These are phyloP conservation scores for Flaveria bidentis DNA, from an alignment of 129 eudicot species.

Conservation along the genomic window DNA sequence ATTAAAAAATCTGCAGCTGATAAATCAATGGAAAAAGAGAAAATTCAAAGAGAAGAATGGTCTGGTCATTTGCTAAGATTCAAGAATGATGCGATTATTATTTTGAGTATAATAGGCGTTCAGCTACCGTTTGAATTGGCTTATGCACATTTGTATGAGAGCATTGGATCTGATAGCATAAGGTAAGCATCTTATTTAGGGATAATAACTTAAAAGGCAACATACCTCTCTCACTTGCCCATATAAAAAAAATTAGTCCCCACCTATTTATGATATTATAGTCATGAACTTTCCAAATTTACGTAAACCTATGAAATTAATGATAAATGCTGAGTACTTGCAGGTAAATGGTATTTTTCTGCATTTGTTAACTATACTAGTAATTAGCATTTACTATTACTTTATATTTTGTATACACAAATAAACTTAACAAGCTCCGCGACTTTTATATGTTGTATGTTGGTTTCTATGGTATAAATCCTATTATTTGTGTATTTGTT, in stretches of 20 bases:
- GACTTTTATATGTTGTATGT: neutral
- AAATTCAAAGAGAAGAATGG: conserved; percentile 84
- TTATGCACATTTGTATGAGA: conserved; percentile 89
- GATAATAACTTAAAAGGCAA: neutral
- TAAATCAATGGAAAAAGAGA: conserved; percentile 48
- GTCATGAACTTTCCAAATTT: too few species aligned
- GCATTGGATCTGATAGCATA: conserved; percentile 51
- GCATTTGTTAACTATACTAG: neutral
- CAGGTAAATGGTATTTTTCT: too few species aligned
- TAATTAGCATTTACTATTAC: too few species aligned
- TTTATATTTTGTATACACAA: too few species aligned
- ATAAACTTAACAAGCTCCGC: neutral
- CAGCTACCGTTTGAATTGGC: conserved; percentile 92
- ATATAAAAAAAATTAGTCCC: too few species aligned
- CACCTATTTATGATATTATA: too few species aligned
- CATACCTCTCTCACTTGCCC: neutral
- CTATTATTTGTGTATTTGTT: neutral
- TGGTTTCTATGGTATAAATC: neutral
- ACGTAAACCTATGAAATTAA: neutral
- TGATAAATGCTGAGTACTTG: neutral
- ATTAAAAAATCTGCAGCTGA: too few species aligned
- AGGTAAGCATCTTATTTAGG: conserved; percentile 50
- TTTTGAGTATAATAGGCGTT: conserved; percentile 74
- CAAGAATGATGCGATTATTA: conserved; percentile 72
- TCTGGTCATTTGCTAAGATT: conserved; percentile 59